A percentile compares a stretch with the other conserved stretches of the same genome.
phyloP scores from a whole-genome alignment of 495 filamentous ascomycete genomes.

The Elasticomyces elasticus region DNA sequence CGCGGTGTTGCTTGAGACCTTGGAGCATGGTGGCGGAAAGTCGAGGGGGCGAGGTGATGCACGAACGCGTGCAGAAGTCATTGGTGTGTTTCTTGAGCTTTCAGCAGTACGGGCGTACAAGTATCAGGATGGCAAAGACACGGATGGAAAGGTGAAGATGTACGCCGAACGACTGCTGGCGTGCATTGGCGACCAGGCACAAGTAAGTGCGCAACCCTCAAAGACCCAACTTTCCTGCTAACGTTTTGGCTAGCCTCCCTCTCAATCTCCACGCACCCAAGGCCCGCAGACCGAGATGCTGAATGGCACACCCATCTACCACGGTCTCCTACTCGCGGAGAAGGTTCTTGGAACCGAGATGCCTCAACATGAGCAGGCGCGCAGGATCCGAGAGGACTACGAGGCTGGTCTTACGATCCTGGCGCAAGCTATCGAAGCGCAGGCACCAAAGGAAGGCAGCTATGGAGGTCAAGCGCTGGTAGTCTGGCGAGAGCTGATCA shows the following conservation, averaged over 20 bases:
- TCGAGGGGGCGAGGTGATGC: conserved; percentile 18
- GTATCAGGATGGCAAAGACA: conserved; percentile 26
- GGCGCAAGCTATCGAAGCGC: conserved; percentile 13
- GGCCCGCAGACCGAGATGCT: conserved; percentile 19
- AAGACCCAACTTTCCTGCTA: neutral
- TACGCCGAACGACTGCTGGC: conserved; percentile 30
- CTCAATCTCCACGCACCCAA: neutral
- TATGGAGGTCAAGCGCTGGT: conserved; percentile 14
- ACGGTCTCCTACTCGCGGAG: conserved; percentile 16
- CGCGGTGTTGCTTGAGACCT: conserved; percentile 27
- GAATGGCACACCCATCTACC: conserved; percentile 13
- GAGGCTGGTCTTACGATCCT: conserved; percentile 13
- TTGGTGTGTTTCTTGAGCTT: conserved; percentile 32
- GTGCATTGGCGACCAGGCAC: conserved; percentile 5
- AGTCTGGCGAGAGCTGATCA: conserved; percentile 10
- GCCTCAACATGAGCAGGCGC: conserved; percentile 6
- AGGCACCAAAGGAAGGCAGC: neutral
- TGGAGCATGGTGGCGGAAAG: conserved; percentile 23
- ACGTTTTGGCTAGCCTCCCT: conserved; percentile 3
- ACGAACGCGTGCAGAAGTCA: conserved; percentile 25
- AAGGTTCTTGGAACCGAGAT: conserved; percentile 12
- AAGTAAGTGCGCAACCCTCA: conserved; percentile 9
- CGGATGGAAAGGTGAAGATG: conserved; percentile 29
- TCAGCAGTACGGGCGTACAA: conserved; percentile 27
- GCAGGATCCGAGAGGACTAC: conserved; percentile 8